Percentiles rank a stretch among this genome's conserved stretches.
These are phyloP conservation scores for Malus domestica DNA, from an alignment of 306 rosid genomes.

Conservation along the genomic window DNA sequence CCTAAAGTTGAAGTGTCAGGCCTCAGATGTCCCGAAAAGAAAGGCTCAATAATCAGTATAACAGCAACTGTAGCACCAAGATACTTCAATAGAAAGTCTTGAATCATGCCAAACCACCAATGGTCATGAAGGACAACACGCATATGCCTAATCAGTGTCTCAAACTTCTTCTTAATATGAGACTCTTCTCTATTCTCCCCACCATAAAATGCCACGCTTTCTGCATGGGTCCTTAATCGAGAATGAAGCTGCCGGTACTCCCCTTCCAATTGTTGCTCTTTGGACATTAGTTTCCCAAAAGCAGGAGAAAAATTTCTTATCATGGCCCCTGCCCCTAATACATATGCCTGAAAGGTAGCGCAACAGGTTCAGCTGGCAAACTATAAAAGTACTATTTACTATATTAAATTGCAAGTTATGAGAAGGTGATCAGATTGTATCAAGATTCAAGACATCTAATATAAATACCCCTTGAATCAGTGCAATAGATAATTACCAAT, in stretches of 20 bases:
- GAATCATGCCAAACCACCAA: conserved; percentile 99
- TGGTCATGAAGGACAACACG: conserved; percentile 71
- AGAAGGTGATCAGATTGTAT: background rate
- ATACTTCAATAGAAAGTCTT: conserved; percentile 86
- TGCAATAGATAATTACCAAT: conserved; percentile 52
- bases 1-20: conserved; percentile 97
- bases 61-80: conserved; percentile 99
- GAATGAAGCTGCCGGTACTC: conserved; percentile 95
- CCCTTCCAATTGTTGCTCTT: conserved; percentile 95
- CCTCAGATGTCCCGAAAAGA: conserved; percentile 84
- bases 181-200: conserved; percentile 88
- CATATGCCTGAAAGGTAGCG: conserved; percentile 70
- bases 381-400: conserved; percentile 10
- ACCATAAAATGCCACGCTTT: conserved; percentile 94
- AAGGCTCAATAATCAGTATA: conserved; percentile 90
- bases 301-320: conserved; percentile 90
- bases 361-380: conserved; percentile 22
- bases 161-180: conserved; percentile 82
- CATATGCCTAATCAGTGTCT: conserved; percentile 56
- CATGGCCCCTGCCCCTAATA: conserved; percentile 72
- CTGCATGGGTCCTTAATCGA: conserved; percentile 92
- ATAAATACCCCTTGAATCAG: background rate
- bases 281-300: conserved; percentile 87
- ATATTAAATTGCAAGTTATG: conserved; percentile 1
- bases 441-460: conserved; percentile 6